Base-by-base conservation (phyloP, 169 alveolate genomes). In the Ichthyophthirius multifiliis region DNA sequence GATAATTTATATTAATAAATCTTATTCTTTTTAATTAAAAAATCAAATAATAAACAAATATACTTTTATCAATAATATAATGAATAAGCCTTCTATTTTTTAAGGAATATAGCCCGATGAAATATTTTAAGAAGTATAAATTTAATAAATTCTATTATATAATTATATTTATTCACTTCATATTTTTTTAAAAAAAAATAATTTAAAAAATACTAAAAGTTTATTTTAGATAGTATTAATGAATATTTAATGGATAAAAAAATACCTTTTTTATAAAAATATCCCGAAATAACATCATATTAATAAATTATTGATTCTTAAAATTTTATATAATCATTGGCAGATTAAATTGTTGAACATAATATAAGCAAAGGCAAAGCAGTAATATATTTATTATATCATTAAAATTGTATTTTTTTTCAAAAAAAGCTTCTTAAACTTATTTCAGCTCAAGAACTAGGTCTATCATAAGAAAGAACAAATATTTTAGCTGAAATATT, bases 221-320 rank as follows among this genome's bases (percentile, higher is more conserved):
- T 20, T 55, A 39, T 55, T 55, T 23, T 27, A 27, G 71, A 55
- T 23, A 55, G 23, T 39, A 55, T 55, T 0, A 55, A 39, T 23
- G 71, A 55, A 23, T 55, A 27, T 55, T 34, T 55, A 27, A 55
- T 55, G 71, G 71, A 55, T 55, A 55, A 55, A 39, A 55, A 55
- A 55, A 55, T 27, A n/a, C 71, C 71, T 15, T 55, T 55, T 27
- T 16, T 55, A 3, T n/a, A 27, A 10, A 20, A 55, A 10, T 55
- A 55, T 55, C 43, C 23, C 23, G 71, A 55, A 55, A 55, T 55
- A 16, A 7, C 23, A 55, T 27, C 23, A 13, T 55, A 55, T 5
- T 55, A 34, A 27, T 23, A 55, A 55, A 39, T 55, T n/a, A n/a
- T 55, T 0, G 71, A 55, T 13, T 27, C 71, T 27, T 39, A 55